Evolutionary conservation across 2,329 filamentous ascomycete genomes (phyloP).

Genomic region (Penicillium polonicum): DNA sequence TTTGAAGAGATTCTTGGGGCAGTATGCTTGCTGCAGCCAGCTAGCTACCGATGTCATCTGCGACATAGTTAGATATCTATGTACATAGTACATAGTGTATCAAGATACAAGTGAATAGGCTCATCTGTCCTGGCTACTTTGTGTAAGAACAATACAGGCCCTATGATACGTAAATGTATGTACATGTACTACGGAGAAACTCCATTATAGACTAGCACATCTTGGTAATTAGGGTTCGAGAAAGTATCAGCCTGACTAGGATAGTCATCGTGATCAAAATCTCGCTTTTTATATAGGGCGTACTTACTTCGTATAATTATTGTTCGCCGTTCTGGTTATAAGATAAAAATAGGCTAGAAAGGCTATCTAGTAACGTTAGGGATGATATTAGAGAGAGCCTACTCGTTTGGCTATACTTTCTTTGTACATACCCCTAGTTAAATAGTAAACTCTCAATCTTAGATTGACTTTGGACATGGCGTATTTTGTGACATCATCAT

Average conservation of each 20-base stretch:
- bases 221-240: not conserved
- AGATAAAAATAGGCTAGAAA: not conserved
- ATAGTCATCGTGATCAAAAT: not conserved
- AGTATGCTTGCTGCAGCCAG: too few species aligned
- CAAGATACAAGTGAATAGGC: not conserved
- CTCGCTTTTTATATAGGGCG: not conserved
- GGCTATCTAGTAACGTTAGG: too few species aligned
- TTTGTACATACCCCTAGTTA: not conserved
- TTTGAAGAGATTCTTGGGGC: too few species aligned
- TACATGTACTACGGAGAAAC: not conserved
- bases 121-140: not conserved
- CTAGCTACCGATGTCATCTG: too few species aligned
- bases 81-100: not conserved
- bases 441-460: not conserved
- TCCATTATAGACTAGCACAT: not conserved
- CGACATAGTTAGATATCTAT: too few species aligned
- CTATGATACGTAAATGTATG: not conserved
- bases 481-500: conserved; percentile 20
- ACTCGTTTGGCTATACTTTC: not conserved
- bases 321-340: not conserved
- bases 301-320: not conserved
- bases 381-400: not conserved
- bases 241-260: too few species aligned
- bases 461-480: not conserved
- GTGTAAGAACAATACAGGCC: not conserved